These are phyloP conservation scores for Craspedostauros australis DNA, from an alignment of 108 stramenopile species.

Conservation along the genomic window DNA sequence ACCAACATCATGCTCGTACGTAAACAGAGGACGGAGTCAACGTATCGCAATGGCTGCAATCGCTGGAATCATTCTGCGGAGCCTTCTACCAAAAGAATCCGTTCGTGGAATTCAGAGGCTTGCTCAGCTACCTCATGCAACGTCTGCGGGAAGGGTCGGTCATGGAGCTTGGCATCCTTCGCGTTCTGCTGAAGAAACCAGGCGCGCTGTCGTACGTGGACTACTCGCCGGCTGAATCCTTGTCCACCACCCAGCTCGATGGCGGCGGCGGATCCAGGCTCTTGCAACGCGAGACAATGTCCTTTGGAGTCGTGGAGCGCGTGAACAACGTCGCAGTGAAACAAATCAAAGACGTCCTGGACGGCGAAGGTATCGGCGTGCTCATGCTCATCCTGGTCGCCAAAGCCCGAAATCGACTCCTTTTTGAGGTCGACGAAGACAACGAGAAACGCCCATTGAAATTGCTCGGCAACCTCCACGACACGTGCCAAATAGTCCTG, in stretches of 20 bases:
- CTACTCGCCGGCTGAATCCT: slow-evolving; percentile 65
- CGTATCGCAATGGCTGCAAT: slow-evolving; percentile 82
- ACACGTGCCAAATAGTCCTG: slow-evolving; percentile 65
- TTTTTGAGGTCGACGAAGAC: slow-evolving; percentile 35
- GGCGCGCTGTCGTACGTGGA: slow-evolving; percentile 81
- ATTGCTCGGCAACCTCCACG: slow-evolving; percentile 73
- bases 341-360: slow-evolving; percentile 48
- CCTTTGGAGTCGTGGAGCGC: slow-evolving; percentile 80
- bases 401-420: slow-evolving; percentile 52
- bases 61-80: slow-evolving; percentile 76
- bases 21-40: slow-evolving; percentile 86
- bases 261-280: slow-evolving; percentile 60
- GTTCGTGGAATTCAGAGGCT: slow-evolving; percentile 68
- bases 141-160: slow-evolving; percentile 57
- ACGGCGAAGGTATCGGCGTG: slow-evolving; percentile 61
- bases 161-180: slow-evolving; percentile 75
- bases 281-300: slow-evolving; percentile 76
- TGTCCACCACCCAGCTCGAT: slow-evolving; percentile 68
- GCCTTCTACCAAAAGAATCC: slow-evolving; percentile 75
- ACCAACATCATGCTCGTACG: no score
- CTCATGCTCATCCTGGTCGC: slow-evolving; percentile 70
- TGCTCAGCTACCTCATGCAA: slow-evolving; percentile 56
- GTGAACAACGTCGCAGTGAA: slow-evolving; percentile 45
- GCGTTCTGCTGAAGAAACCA: slow-evolving; percentile 66
- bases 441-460: slow-evolving; percentile 55